These are phyloP conservation scores for Solanum appendiculatum DNA, from an alignment of 257 asterid species.

Conservation along the genomic window DNA sequence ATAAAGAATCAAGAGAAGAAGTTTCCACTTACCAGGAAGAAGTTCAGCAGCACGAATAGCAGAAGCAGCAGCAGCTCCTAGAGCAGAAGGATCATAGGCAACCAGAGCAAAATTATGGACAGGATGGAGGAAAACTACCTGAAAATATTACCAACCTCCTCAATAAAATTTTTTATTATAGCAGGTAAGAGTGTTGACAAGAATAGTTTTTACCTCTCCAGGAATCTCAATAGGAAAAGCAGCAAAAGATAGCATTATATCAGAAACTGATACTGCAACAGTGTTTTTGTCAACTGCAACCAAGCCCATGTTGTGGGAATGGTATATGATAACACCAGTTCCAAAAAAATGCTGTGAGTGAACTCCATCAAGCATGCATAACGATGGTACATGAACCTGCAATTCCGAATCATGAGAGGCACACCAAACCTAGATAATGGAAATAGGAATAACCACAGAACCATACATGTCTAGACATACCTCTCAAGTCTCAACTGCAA, in stretches of 20 bases:
- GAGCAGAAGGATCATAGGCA: conserved; percentile 84
- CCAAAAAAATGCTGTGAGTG: conserved; percentile 98
- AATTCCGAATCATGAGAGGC: conserved; percentile 2
- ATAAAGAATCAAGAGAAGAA: background rate
- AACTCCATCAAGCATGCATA: conserved; percentile 99
- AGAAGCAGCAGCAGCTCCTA: conserved; percentile 73
- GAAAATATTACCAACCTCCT: conserved; percentile 11
- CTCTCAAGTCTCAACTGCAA: background rate
- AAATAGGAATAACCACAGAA: background rate
- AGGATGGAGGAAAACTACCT: conserved; percentile 99
- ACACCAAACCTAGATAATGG: background rate
- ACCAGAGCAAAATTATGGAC: conserved; percentile 96
- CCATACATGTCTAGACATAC: background rate
- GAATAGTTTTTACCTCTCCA: conserved; percentile 65
- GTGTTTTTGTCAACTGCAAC: conserved; percentile 97
- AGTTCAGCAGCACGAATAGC: conserved; percentile 95
- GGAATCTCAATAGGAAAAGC: conserved; percentile 98
- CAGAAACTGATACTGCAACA: conserved; percentile 92
- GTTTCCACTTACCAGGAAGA: conserved; percentile 57
- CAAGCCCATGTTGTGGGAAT: conserved; percentile 84
- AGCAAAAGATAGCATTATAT: conserved; percentile 96
- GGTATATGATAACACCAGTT: conserved; percentile 84
- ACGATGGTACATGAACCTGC: conserved; percentile 98
- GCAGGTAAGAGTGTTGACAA: background rate
- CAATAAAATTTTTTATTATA: background rate